Evolutionary conservation across 2,329 filamentous ascomycete genomes (phyloP).

Genomic region (Cadophora sp.): DNA sequence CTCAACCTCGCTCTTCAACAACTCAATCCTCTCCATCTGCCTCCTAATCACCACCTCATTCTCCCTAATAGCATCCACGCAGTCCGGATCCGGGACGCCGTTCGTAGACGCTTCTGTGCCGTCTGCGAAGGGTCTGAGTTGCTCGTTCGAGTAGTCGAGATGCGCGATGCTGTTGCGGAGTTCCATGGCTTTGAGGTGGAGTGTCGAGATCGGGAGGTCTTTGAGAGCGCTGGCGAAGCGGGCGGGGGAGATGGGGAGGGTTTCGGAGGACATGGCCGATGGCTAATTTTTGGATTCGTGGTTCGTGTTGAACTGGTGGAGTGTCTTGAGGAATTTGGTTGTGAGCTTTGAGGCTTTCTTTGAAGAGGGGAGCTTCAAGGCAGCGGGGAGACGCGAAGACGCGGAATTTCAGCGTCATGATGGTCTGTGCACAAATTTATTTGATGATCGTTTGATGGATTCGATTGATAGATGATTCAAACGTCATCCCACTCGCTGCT

Average conservation of each 20-base stretch:
- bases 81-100: slow-evolving; percentile 67
- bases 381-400: slow-evolving; percentile 23
- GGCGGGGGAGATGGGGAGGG: slow-evolving; percentile 64
- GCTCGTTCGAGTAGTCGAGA: slow-evolving; percentile 75
- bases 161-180: slow-evolving; percentile 77
- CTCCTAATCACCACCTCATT: slow-evolving; percentile 72
- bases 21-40: slow-evolving; percentile 69
- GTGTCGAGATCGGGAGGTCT: slow-evolving; percentile 66
- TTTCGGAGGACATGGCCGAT: slow-evolving; percentile 68
- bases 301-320: background rate
- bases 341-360: background rate
- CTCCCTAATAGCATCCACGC: slow-evolving; percentile 75
- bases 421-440: slow-evolving; percentile 18
- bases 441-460: background rate
- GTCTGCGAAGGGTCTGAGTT: slow-evolving; percentile 73
- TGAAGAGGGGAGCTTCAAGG: slow-evolving; percentile 11
- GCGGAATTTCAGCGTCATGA: slow-evolving; percentile 18
- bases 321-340: background rate
- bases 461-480: too few relatives aligned
- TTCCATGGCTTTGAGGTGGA: slow-evolving; percentile 78
- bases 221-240: slow-evolving; percentile 72
- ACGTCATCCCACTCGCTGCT: background rate
- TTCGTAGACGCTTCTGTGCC: slow-evolving; percentile 35
- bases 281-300: slow-evolving; percentile 4
- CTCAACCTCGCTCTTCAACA: slow-evolving; percentile 69